These are phyloP conservation scores for Nannochloropsis salina DNA, from an alignment of 108 stramenopile species.

Conservation along the genomic window DNA sequence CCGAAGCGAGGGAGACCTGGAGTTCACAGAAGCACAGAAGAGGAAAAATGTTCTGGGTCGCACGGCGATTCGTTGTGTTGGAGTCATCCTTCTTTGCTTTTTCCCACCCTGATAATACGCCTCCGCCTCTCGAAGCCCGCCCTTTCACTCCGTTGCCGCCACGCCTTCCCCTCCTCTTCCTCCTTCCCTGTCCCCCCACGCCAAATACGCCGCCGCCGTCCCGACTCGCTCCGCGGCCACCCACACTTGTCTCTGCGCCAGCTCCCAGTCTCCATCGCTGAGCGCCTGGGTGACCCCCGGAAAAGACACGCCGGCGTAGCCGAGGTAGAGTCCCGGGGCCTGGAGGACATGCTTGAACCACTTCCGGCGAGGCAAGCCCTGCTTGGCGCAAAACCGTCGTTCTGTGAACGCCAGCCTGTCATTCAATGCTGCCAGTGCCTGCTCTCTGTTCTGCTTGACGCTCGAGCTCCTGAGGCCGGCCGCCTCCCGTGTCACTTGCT, in stretches of 20 bases:
- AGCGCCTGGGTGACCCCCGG: slow-evolving; percentile 65
- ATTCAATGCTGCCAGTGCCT: slow-evolving; percentile 44
- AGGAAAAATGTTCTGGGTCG: no score
- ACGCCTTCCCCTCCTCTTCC: neutral
- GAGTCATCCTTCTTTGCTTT: no score
- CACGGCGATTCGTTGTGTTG: no score
- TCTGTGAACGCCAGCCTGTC: slow-evolving; percentile 56
- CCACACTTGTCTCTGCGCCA: slow-evolving; percentile 54
- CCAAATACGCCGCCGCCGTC: slow-evolving; percentile 39
- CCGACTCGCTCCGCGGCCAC: slow-evolving; percentile 34
- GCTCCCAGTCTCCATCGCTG: slow-evolving; percentile 48
- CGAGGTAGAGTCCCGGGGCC: slow-evolving; percentile 63
- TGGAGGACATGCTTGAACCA: slow-evolving; percentile 66
- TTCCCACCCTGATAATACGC: no score
- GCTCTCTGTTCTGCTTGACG: neutral
- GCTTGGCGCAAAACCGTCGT: slow-evolving; percentile 53
- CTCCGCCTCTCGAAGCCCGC: no score
- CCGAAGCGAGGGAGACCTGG: no score
- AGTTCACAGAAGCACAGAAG: no score
- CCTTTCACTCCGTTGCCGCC: neutral
- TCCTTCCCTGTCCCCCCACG: slow-evolving; percentile 22
- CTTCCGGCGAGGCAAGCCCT: slow-evolving; percentile 57
- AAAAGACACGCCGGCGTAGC: slow-evolving; percentile 63
- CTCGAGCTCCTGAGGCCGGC: neutral
- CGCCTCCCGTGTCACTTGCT: slow-evolving; percentile 28